Conservation (phyloP, 805 yeast species). For the Cyberlindnera xylosilytica region DNA sequence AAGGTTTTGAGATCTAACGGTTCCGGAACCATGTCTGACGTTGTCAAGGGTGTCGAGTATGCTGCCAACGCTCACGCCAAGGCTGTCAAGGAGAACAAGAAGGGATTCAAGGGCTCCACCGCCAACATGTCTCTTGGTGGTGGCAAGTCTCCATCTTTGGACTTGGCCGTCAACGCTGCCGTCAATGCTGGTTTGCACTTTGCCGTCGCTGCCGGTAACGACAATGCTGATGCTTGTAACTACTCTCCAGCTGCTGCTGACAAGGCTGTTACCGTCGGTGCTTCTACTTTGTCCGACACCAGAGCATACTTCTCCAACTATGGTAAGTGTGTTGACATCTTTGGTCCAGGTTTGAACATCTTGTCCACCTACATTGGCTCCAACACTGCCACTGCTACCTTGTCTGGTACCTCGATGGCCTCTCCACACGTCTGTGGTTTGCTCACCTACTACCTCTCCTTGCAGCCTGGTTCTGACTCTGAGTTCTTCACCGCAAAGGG, state of each 20-base stretch:
- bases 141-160: constrained; percentile 84
- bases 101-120: constrained; percentile 79
- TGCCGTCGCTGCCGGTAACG: constrained; percentile 97
- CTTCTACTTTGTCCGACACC: constrained; percentile 80
- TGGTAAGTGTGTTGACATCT: constrained; percentile 94
- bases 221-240: constrained; percentile 88
- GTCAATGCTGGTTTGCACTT: constrained; percentile 84
- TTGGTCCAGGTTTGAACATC: constrained; percentile 93
- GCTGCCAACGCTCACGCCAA: constrained; percentile 71
- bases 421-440: constrained; percentile 95
- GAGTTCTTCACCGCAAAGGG: constrained; percentile 53
- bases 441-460: constrained; percentile 81
- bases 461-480: constrained; percentile 73
- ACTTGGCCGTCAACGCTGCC: constrained; percentile 86
- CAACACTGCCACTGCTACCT: constrained; percentile 68
- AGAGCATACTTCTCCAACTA: constrained; percentile 96
- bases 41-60: constrained; percentile 78
- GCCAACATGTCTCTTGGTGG: constrained; percentile 96
- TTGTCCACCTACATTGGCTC: constrained; percentile 83
- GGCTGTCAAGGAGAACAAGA: constrained; percentile 47
- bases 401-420: constrained; percentile 98
- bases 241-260: constrained; percentile 88
- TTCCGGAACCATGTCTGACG: constrained; percentile 80
- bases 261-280: constrained; percentile 90
- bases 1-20: constrained; percentile 82